These are phyloP conservation scores for Lophiotrema nucula DNA, from an alignment of 495 filamentous ascomycete genomes.

Conservation along the genomic window DNA sequence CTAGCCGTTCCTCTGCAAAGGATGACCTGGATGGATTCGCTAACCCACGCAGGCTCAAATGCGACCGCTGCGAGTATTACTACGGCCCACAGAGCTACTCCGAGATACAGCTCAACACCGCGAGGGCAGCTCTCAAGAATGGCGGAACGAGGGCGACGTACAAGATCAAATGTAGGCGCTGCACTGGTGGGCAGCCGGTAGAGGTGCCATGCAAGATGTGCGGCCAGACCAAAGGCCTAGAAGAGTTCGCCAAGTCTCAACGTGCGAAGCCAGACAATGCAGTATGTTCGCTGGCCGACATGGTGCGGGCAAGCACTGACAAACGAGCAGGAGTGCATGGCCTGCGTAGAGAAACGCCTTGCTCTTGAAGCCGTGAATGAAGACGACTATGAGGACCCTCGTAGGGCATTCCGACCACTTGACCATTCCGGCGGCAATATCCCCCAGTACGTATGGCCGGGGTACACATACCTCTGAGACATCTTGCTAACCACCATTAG, in stretches of 20 bases:
- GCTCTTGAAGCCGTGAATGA: constrained; percentile 19
- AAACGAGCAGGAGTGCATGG: constrained; percentile 22
- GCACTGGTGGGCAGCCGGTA: constrained; percentile 38
- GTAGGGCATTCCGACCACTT: constrained; percentile 5
- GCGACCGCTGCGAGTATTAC: constrained; percentile 18
- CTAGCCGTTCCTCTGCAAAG: too few species aligned
- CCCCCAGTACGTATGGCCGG: constrained; percentile 14
- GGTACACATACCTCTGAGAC: too few species aligned
- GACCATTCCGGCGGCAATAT: constrained; percentile 3
- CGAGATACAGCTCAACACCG: constrained; percentile 22
- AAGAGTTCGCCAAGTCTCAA: constrained; percentile 59
- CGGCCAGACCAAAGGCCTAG: constrained; percentile 44
- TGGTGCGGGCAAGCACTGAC: constrained; percentile 2
- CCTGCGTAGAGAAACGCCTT: constrained; percentile 29
- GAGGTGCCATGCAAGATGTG: constrained; percentile 49
- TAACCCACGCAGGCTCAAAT: constrained; percentile 6
- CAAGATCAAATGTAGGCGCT: constrained; percentile 38
- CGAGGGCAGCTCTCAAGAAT: constrained; percentile 8
- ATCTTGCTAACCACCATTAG: too few species aligned
- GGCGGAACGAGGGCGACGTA: not conserved
- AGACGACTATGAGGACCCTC: constrained; percentile 22
- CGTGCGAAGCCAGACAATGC: constrained; percentile 48
- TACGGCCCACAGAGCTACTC: constrained; percentile 17
- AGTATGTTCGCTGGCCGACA: constrained; percentile 37
- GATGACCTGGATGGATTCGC: too few species aligned